Evolutionary conservation across 1,284 basidiomycete species (phyloP).

Genomic region (Ceratobasidium papillatum): DNA sequence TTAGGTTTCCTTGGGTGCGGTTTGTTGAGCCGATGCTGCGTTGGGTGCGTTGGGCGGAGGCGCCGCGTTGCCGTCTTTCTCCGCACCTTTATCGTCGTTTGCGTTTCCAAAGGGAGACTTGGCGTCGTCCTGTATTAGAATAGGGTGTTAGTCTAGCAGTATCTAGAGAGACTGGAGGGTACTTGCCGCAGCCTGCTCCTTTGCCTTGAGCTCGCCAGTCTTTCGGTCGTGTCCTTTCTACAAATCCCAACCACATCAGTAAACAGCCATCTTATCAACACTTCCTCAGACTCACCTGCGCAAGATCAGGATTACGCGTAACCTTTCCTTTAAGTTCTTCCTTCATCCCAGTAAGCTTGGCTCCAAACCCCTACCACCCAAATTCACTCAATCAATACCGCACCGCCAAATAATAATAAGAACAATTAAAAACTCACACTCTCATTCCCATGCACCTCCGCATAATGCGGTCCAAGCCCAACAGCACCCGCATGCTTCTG

Average conservation of each 20-base stretch:
- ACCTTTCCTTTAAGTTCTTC: slow-evolving; percentile 45
- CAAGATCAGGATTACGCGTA: slow-evolving; percentile 43
- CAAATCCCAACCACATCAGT: not conserved
- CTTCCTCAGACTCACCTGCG: slow-evolving; percentile 29
- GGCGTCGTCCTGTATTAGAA: not conserved
- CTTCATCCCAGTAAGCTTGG: slow-evolving; percentile 44
- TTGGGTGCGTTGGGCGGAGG: slow-evolving; percentile 17
- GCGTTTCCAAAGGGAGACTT: not conserved
- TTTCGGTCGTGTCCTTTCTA: slow-evolving; percentile 40
- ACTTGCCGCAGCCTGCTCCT: slow-evolving; percentile 31
- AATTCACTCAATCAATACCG: not conserved
- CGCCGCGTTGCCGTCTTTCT: not conserved
- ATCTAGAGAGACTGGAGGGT: not conserved
- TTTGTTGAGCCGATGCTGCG: not conserved
- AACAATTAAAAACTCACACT: slow-evolving; percentile 32
- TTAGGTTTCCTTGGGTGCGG: not conserved
- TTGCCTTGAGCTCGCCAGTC: slow-evolving; percentile 43
- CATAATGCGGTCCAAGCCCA: slow-evolving; percentile 56
- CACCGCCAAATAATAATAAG: not conserved
- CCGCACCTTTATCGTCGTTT: not conserved
- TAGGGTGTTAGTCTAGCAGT: not conserved
- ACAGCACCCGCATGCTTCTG: slow-evolving; percentile 57
- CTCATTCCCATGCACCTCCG: slow-evolving; percentile 44
- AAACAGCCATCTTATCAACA: not conserved
- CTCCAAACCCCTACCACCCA: slow-evolving; percentile 40